Evolutionary conservation across 495 filamentous ascomycete genomes (phyloP).

Genomic region (Aspergillus nidulans): DNA sequence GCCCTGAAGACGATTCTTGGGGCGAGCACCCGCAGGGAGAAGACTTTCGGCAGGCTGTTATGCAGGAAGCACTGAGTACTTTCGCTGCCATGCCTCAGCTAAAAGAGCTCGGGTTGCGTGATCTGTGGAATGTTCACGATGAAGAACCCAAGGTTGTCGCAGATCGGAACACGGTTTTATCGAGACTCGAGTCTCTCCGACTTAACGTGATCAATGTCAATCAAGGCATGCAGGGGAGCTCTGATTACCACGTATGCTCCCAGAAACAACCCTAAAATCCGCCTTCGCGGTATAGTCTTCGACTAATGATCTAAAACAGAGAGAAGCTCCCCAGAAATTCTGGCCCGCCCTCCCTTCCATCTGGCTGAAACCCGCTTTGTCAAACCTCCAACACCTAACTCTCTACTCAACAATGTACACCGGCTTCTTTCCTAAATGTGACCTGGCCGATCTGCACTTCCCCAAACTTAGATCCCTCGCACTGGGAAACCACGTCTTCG

Average conservation of each 20-base stretch:
- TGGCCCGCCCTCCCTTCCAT: constrained; percentile 7
- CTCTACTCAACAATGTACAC: constrained; percentile 20
- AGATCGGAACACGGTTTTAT: constrained; percentile 11
- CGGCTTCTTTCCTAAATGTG: constrained; percentile 22
- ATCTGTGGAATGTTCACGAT: constrained; percentile 18
- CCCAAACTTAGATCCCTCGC: constrained; percentile 20
- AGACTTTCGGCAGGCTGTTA: constrained; percentile 9
- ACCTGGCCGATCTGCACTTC: constrained; percentile 17
- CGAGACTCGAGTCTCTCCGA: constrained; percentile 11
- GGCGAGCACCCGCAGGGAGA: not conserved
- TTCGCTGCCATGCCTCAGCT: constrained; percentile 8
- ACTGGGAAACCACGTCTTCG: constrained; percentile 22
- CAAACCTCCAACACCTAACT: constrained; percentile 22
- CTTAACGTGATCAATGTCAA: constrained; percentile 17
- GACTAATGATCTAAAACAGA: not conserved
- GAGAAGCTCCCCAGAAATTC: not conserved
- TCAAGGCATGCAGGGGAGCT: not conserved
- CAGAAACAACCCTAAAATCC: too few relatives aligned
- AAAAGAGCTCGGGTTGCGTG: constrained; percentile 16
- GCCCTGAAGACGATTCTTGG: not conserved
- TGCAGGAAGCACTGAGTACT: too few relatives aligned
- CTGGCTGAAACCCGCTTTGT: constrained; percentile 21
- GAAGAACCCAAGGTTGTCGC: not conserved
- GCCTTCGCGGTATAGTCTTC: too few relatives aligned
- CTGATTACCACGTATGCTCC: constrained; percentile 13